Conservation (phyloP, 164 flowering plant species). For the Paratinospora sagittata region DNA sequence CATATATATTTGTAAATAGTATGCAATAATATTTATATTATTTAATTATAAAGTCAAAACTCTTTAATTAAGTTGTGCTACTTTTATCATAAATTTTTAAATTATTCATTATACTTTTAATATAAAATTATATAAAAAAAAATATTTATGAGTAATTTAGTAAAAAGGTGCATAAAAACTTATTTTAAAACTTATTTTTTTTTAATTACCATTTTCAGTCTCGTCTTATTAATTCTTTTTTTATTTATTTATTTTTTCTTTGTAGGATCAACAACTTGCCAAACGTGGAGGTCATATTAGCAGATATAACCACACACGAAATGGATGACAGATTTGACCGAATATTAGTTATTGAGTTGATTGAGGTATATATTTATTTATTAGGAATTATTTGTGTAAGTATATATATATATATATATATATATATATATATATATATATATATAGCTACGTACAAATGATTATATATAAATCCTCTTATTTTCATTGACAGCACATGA, state of each 20-base stretch:
- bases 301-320: constrained; percentile 12
- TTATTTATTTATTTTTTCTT: neutral
- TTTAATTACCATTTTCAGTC: neutral
- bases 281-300: constrained; percentile 15
- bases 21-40: neutral
- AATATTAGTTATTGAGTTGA: constrained; percentile 8
- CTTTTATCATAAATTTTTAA: no score
- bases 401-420: neutral
- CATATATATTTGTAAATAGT: no score
- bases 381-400: no score
- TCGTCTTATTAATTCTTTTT: no score
- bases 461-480: neutral
- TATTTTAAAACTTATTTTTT: no score
- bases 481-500: constrained; percentile 16
- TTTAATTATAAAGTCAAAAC: no score
- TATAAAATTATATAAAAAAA: no score
- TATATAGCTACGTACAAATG: neutral
- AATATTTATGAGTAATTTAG: no score
- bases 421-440: neutral
- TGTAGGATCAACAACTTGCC: constrained; percentile 9
- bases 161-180: no score
- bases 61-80: no score
- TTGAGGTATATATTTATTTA: constrained; percentile 15
- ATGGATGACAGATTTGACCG: constrained; percentile 15
- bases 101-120: no score